These are phyloP conservation scores for Claviceps pazoutovae DNA, from an alignment of 2,329 filamentous ascomycete genomes.

Conservation along the genomic window DNA sequence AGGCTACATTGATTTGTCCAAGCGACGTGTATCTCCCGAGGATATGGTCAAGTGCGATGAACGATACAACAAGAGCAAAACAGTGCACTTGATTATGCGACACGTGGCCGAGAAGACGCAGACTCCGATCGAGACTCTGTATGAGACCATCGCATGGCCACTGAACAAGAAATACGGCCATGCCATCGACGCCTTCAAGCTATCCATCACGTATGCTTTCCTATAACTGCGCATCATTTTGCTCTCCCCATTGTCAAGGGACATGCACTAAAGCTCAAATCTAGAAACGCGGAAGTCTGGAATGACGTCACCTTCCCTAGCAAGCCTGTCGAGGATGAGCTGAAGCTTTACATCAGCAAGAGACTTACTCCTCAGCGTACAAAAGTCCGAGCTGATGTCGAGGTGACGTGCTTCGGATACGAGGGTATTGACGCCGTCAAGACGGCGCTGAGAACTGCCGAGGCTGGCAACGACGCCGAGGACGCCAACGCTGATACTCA, in stretches of 20 bases:
- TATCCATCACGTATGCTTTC: conserved; percentile 75
- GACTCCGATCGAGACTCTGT: conserved; percentile 85
- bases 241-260: not conserved
- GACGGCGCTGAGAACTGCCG: conserved; percentile 75
- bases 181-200: conserved; percentile 95
- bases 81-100: conserved; percentile 97
- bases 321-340: conserved; percentile 72
- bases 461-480: conserved; percentile 73
- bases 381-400: conserved; percentile 94
- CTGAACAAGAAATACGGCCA: conserved; percentile 96
- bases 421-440: conserved; percentile 98
- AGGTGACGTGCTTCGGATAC: conserved; percentile 90
- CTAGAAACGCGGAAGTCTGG: conserved; percentile 88
- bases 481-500: conserved; percentile 50
- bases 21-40: conserved; percentile 92
- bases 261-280: not conserved
- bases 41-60: conserved; percentile 98
- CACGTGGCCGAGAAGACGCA: conserved; percentile 96
- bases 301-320: conserved; percentile 81
- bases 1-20: conserved; percentile 94
- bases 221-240: not conserved
- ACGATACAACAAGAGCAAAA: conserved; percentile 99
- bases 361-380: conserved; percentile 95
- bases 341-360: conserved; percentile 93
- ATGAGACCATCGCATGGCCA: conserved; percentile 92